Conservation (phyloP, 139 green algal species). For the Micractinium conductrix region DNA sequence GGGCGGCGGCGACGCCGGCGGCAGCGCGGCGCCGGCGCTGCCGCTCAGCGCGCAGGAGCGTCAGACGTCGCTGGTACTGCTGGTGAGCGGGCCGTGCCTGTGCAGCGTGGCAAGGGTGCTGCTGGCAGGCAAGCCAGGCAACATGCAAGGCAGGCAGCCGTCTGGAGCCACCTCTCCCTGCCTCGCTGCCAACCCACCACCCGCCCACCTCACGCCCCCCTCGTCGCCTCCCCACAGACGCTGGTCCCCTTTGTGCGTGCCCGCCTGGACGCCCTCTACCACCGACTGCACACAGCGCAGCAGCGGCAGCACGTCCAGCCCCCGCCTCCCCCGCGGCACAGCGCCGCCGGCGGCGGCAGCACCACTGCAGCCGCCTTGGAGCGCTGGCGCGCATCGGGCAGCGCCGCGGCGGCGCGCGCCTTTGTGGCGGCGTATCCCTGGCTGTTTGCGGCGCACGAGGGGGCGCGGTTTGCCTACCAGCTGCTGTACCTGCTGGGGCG, state of each 20-base stretch:
- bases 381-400: neutral
- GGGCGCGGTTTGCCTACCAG: conserved; percentile 71
- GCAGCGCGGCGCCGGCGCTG: neutral
- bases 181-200: neutral
- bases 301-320: neutral
- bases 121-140: too few species aligned
- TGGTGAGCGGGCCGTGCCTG: conserved; percentile 30
- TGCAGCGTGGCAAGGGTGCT: neutral
- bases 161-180: neutral
- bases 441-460: conserved; percentile 61
- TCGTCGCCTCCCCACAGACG: conserved; percentile 47
- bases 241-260: conserved; percentile 75
- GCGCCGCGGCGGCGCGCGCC: neutral
- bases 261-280: conserved; percentile 68
- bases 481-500: conserved; percentile 72
- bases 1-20: neutral
- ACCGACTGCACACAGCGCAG: neutral
- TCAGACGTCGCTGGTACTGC: conserved; percentile 40
- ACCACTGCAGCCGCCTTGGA: conserved; percentile 21
- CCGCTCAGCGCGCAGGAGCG: conserved; percentile 23
- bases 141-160: too few species aligned
- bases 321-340: neutral
- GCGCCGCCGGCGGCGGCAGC: neutral
- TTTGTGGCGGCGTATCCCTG: conserved; percentile 66
- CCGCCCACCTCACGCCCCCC: neutral